Base-by-base conservation (phyloP, 2,329 filamentous ascomycete species). In the Phaeosphaeria sp. region DNA sequence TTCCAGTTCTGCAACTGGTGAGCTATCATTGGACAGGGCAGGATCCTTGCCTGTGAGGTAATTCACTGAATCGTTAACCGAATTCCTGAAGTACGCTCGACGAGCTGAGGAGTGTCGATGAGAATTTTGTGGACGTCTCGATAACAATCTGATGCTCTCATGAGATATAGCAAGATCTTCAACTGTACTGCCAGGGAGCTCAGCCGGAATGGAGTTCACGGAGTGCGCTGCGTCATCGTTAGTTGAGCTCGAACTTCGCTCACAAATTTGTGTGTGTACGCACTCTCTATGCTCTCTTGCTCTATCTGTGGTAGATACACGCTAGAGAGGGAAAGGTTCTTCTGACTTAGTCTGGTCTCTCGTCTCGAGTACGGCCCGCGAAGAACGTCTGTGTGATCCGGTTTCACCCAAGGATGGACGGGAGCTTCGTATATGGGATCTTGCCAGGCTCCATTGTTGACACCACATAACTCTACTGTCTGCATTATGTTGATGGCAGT, bases 401-500 rank as follows among this genome's bases (percentile, higher is more conserved):
- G 43, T 33, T 62, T 58, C 2, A 68, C 39, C 70, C 70, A 68
- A 11, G 66, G 69, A 25, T 58, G 62, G 17, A 51, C 58, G 1
- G 69, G 68, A n/a, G 62, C 59, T 52, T 71, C 64, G 30, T 62
- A 63, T 7, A 66, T 63, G 1, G 63, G 60, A 7, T 68, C 64
- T 21, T 61, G 56, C 36, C 47, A 44, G 2, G 60, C 30, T 18
- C 52, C 54, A 17, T 56, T 62, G n/a, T 55, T 52, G 6, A 56
- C 59, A 0, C 56, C 55, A 17, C 60, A 66, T 18, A 66, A 64
- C 54, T 74, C 72, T 3, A 66, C 59, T 0, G 62, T 61, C 36
- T 72, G 66, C 71, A 75, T 71, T 5, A 65, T 52, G n/a, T 64
- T 56, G 1, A 76, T 67, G 20, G 69, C 68, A 22, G 58, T 59